Evolutionary conservation across 257 asterid genomes (phyloP), one percentile per base, ranked within the genome.

Genomic region (Salvia miltiorrhiza): DNA sequence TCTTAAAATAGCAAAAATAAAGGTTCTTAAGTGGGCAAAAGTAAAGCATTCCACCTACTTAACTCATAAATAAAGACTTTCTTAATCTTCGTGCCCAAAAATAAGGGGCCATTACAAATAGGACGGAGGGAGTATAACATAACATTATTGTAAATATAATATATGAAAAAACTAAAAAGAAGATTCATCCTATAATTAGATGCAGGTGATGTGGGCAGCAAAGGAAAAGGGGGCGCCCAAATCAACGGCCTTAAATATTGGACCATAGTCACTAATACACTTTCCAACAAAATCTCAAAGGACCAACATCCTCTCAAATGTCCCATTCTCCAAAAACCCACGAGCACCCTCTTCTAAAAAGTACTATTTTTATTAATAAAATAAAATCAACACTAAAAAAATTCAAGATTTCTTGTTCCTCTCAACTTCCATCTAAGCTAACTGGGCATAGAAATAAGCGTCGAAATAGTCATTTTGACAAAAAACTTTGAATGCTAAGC

Each of bases 321-420:
- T 84, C 91, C 77, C 94, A 85, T 69, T 83, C 90, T 85, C 81
- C 96, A 70, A 89, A 87, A 87, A 65, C 90, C 95, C 92, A 87
- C 95, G 92, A 85, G 70, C 89, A 82, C 84, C 78, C 77, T 80
- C 78, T 62, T 73, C 72, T 68, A 45, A 44, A 76, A 78, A 67
- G 45, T 48, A 33, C 43, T 40, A 11, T 21, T 50, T 56, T 41
- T 8, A 43, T 17, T 4, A 72, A 67, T 28, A 26, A 56, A 69
- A 76, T 52, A 66, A 63, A 66, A 63, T 62, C 73, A 76, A 54
- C 69, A n/a, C 35, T 60, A 48, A 70, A 57, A 73, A 57, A 64
- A 69, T 68, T 77, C 35, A 69, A 70, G 72, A 75, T 75, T 86
- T 66, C 75, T 69, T 77, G 72, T 45, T 44, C 73, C 79, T 70